phyloP scores from a whole-genome alignment of 2,329 filamentous ascomycete genomes.

The Ophiostoma novo-ulmi region DNA sequence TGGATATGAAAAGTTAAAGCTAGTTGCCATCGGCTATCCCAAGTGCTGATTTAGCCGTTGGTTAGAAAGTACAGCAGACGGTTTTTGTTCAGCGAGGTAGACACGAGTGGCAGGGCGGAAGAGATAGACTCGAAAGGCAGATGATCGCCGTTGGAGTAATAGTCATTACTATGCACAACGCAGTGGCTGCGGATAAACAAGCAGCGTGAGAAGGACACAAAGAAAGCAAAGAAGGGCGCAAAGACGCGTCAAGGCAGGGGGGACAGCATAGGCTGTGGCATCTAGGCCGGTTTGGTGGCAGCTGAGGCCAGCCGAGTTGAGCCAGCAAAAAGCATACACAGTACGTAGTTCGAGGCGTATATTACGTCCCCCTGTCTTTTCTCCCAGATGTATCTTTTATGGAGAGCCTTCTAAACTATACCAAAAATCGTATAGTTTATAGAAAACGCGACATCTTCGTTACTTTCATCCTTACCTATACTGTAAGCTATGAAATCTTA shows the following conservation, averaged over 20 bases:
- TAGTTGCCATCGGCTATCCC: neutral
- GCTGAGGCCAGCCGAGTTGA: neutral
- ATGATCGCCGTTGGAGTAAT: neutral
- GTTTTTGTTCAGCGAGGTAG: too few species aligned
- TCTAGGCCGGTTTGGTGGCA: neutral
- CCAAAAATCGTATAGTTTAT: too few species aligned
- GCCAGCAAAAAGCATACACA: neutral
- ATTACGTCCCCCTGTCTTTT: too few species aligned
- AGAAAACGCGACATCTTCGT: too few species aligned
- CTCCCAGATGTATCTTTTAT: too few species aligned
- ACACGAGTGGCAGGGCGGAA: neutral
- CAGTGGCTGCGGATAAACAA: too few species aligned
- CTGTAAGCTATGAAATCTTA: too few species aligned
- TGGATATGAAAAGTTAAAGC: neutral
- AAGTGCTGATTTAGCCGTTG: neutral
- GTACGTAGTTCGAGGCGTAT: too few species aligned
- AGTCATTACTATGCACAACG: neutral
- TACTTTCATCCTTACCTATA: too few species aligned
- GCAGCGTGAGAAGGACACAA: neutral
- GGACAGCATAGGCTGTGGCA: conserved; percentile 12
- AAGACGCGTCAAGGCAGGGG: neutral
- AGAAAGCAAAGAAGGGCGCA: neutral
- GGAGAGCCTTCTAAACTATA: too few species aligned
- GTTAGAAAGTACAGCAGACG: neutral
- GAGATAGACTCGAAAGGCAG: neutral